A percentile compares a stretch with the other conserved stretches of the same genome.
These are phyloP conservation scores for Bimuria novae-zelandiae DNA, from an alignment of 2,329 filamentous ascomycete genomes.

Conservation along the genomic window DNA sequence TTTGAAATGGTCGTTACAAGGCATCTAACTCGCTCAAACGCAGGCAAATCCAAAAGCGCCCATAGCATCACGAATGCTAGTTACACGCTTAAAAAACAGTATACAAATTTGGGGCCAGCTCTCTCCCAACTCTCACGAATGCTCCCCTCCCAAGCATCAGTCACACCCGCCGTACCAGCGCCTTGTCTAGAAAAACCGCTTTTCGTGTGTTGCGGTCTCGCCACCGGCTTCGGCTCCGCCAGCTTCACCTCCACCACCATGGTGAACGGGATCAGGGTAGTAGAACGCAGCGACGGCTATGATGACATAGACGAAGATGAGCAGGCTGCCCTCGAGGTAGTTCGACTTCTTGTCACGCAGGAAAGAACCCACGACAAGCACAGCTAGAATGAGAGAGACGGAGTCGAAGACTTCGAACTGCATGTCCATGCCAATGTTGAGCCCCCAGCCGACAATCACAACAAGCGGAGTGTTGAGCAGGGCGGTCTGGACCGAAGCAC, in stretches of 20 bases:
- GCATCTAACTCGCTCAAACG: conserved; percentile 5
- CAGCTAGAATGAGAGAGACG: conserved; percentile 77
- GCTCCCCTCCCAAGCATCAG: not conserved
- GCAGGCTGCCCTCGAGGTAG: conserved; percentile 84
- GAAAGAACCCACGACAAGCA: conserved; percentile 86
- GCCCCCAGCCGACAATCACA: conserved; percentile 81
- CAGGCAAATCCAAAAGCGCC: not conserved
- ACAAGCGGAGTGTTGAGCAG: conserved; percentile 85
- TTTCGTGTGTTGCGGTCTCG: not conserved
- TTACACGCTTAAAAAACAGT: not conserved
- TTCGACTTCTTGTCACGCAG: conserved; percentile 86
- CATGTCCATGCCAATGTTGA: conserved; percentile 71
- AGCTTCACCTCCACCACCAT: conserved; percentile 18
- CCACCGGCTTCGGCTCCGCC: conserved; percentile 3
- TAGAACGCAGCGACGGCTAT: conserved; percentile 66
- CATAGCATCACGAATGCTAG: not conserved
- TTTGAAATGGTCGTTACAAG: conserved; percentile 7
- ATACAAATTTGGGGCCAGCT: not conserved
- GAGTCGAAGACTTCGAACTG: conserved; percentile 90
- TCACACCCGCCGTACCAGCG: not conserved
- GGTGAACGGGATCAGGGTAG: conserved; percentile 58
- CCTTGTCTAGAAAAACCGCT: not conserved
- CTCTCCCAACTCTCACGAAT: not conserved
- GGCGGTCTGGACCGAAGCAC: conserved; percentile 86
- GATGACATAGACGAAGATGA: conserved; percentile 70